Evolutionary conservation across 192 early-diverging fungal genomes (phyloP), one percentile per base, ranked within the genome.

Genomic region (Backusella liffmaniae): DNA sequence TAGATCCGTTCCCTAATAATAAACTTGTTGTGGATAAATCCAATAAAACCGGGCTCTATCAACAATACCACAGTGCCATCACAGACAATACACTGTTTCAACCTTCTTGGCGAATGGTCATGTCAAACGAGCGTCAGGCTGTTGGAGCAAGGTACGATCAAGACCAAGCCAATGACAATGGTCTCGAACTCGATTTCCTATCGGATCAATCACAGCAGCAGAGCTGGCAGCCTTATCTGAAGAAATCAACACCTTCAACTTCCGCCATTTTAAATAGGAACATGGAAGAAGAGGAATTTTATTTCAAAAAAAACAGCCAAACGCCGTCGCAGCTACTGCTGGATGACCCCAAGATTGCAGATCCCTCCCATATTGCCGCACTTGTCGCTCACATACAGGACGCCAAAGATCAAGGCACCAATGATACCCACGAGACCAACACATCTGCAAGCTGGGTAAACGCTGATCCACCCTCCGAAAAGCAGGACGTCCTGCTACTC

Each of bases 361-460:
- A 71, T 67, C 66, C 66, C 18, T 67, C 66, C 2, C 66, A 67
- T 44, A 71, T 71, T 49, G 70, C 70, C 1, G 70, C 70, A 49
- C 29, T 71, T 30, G 70, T 71, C 1, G 70, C 70, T 0, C 70
- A 71, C 23, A 71, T 71, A 7, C 70, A 71, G 18, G 70, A 71
- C 49, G 42, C 23, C 12, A 71, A 71, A 46, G 70, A 49, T 26
- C 35, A 37, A 37, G 37, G 39, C 42, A 49, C 37, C 39, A 72
- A 41, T 72, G 39, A 72, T 30, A 46, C 39, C 10, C 35, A 49
- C 16, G 46, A 59, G 39, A 32, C 72, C 30, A 37, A 49, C 36
- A 18, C 32, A 15, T 29, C 35, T 39, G 29, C 73, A 62, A 5
- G 9, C 56, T 62, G 56, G 56, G 56, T 62, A 62, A 62, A 62